Percentiles rank a stretch among this genome's conserved stretches.
Conservation (phyloP, 164 flowering plant species). For the Piper betle region DNA sequence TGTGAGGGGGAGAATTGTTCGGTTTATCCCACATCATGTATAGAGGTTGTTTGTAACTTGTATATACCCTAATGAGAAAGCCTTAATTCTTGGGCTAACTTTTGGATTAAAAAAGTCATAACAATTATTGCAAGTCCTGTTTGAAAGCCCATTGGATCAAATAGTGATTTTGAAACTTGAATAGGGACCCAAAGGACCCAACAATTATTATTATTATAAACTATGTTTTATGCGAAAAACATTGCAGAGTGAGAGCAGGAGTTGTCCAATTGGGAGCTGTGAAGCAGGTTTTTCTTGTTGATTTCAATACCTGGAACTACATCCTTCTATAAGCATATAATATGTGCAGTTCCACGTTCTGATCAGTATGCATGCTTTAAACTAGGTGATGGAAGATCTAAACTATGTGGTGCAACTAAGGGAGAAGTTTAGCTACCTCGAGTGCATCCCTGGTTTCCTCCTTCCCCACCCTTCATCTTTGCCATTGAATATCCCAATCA, state of each 20-base stretch:
- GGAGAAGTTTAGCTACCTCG: constrained; percentile 77
- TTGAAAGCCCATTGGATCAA: too few species aligned
- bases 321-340: constrained; percentile 10
- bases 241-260: constrained; percentile 92
- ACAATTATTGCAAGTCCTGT: too few species aligned
- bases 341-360: constrained; percentile 5
- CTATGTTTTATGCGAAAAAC: too few species aligned
- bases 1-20: too few species aligned
- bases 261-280: constrained; percentile 82
- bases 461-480: constrained; percentile 91
- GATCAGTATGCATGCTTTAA: background rate
- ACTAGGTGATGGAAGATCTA: constrained; percentile 72
- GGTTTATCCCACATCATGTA: too few species aligned
- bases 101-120: too few species aligned
- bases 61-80: too few species aligned
- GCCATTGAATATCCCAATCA: constrained; percentile 31
- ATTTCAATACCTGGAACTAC: constrained; percentile 10
- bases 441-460: constrained; percentile 91
- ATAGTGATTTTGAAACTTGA: too few species aligned
- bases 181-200: too few species aligned
- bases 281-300: constrained; percentile 42
- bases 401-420: constrained; percentile 63
- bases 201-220: too few species aligned
- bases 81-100: too few species aligned
- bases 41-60: too few species aligned